Base-by-base conservation (phyloP, 163 green algal species). In the Scenedesmus sp. region DNA sequence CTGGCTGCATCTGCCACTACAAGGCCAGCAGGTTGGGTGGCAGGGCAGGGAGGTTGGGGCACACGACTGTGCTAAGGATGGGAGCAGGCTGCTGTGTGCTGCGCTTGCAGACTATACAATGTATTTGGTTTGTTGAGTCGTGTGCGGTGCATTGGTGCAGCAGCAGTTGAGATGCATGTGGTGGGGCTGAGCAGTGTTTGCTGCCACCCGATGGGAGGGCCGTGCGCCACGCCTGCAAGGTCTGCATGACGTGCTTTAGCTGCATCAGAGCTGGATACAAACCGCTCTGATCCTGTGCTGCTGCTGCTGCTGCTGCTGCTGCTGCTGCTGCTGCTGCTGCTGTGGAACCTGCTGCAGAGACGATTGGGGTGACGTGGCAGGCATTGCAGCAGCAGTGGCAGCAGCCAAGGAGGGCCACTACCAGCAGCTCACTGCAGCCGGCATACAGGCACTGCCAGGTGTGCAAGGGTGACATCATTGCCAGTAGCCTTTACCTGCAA, bases 341-440 rank as follows among this genome's bases (percentile, higher is more conserved):
- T 7, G 10, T 12, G 34, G 34, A 46, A 46, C 34, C 83, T 77
- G 7, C 57, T 82, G 62, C 76, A 87, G 88, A 60, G n/a, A 34
- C 64, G 88, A 88, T 15, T 91, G 79, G 77, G 0, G 16, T 26
- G 86, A 88, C 60, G 57, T 89, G 3, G 16, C 62, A 2, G 52
- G 10, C 81, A 85, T 90, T 13, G 23, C 87, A 70, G n/a, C 55
- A 82, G 70, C 90, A 54, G 55, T 87, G 3, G 2, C 64, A 84
- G 1, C 83, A 82, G 84, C 62, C 16, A 83, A 88, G 26, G 60
- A 66, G 55, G 12, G 9, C 1, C 77, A 82, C 23, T 88, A 87
- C 60, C 56, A 79, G 77, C 77, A 82, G 74, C 59, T 91, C 4
- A 86, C 77, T 18, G 76, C 88, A 76, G 88, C 26, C n/a, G 88